Evolutionary conservation across 768 basidiomycete genomes (phyloP), one percentile per base, ranked within the genome.

Genomic region (Mycena vitilis): DNA sequence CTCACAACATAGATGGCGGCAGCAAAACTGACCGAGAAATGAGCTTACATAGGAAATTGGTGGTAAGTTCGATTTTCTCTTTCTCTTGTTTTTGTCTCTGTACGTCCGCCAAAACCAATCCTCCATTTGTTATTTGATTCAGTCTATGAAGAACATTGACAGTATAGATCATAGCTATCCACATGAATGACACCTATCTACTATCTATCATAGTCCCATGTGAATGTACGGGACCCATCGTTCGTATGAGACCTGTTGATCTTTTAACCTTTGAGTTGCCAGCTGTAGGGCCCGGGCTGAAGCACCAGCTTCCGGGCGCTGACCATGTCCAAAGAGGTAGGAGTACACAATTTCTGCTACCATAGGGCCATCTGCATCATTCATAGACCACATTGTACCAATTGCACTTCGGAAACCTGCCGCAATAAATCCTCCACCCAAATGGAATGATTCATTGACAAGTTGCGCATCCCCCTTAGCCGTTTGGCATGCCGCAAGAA

Each of bases 401-500:
- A 85, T 73, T 4, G 80, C 82, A 10, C 73, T 71, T 13, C 66
- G 69, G 65, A 76, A 81, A 6, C 79, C 80, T 37, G 78, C 75
- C 40, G 74, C 77, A 44, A 44, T 9, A 16, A 44, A 44, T 44
- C 42, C 42, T 16, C 42, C 42, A 44, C 42, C 42, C 9, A 0
- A 66, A 73, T 85, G 83, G 11, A 85, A 69, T 0, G 77, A 59
- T 69, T 77, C 73, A 25, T 78, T 73, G 4, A 75, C 49, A 36
- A 76, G 67, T 2, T 65, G 65, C 0, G 72, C 57, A 40, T 79
- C 78, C 1, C 83, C 81, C 53, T 63, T 77, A 0, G 81, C 83
- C 4, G 81, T 85, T 60, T 86, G 77, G 62, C 85, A 86, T 1
- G 85, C 85, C 4, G 84, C 84, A 6, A 86, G 78, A 69, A 85